Evolutionary conservation across 805 yeast genomes (phyloP).

Genomic region (Yamadazyma sp.): DNA sequence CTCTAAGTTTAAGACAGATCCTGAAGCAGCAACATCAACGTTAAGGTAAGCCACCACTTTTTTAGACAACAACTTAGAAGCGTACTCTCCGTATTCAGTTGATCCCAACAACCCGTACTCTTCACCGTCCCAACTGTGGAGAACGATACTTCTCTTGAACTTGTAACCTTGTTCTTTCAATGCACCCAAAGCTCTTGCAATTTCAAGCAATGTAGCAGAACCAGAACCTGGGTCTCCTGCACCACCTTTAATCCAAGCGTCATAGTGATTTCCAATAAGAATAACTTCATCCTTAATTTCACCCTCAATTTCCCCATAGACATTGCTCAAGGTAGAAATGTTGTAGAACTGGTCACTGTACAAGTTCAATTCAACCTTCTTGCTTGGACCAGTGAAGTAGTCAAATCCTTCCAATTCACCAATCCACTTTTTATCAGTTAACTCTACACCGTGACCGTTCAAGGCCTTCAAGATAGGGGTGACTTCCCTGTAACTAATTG

Average conservation of each 20-base stretch:
- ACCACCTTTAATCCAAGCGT: conserved; percentile 50
- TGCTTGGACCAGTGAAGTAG: conserved; percentile 41
- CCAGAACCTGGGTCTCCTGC: conserved; percentile 50
- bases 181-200: conserved; percentile 43
- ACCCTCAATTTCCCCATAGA: conserved; percentile 45
- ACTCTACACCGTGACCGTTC: conserved; percentile 37
- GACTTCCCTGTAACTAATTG: conserved; percentile 45
- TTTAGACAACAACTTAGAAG: conserved; percentile 36
- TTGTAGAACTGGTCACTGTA: conserved; percentile 41
- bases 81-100: conserved; percentile 55
- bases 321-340: conserved; percentile 43
- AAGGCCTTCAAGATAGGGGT: conserved; percentile 41
- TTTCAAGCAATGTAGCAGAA: conserved; percentile 41
- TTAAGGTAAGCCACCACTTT: conserved; percentile 53
- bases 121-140: conserved; percentile 45
- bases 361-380: conserved; percentile 36
- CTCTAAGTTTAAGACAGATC: conserved; percentile 46
- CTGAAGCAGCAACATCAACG: conserved; percentile 53
- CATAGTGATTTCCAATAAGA: conserved; percentile 46
- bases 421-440: conserved; percentile 31
- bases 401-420: conserved; percentile 43
- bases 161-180: conserved; percentile 37
- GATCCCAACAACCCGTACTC: conserved; percentile 55
- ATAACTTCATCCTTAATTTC: conserved; percentile 38
- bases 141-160: conserved; percentile 38